Evolutionary conservation across 352 stramenopile species (phyloP), one percentile per base, ranked within the genome.

Genomic region (Pythium graminicola): DNA sequence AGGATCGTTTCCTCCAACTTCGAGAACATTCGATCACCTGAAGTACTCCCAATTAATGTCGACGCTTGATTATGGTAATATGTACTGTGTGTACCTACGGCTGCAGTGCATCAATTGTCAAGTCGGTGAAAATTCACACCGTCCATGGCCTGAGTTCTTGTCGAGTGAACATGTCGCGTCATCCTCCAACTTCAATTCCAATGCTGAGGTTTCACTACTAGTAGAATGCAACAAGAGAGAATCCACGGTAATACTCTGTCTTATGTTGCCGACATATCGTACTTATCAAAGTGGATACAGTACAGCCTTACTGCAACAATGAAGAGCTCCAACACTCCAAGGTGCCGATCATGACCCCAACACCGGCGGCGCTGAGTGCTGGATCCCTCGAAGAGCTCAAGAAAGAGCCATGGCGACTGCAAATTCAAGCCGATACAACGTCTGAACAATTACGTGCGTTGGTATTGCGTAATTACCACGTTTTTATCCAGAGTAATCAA

Each of bases 401-500:
- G 65, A 87, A 87, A 60, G 85, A 95, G 70, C 85, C 85, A 23
- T 82, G 70, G 70, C 72, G 81, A 1, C 69, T 95, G 50, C 72
- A 90, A 65, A 76, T 83, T 27, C 76, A 93, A 55, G 73, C 73
- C n/a, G 82, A 95, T 29, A 85, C 77, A 53, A 76, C 83, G 0
- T 66, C 73, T 5, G 72, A 85, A 67, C 78, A 93, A 62, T 57
- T 93, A 47, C 82, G 85, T 36, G 73, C 60, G 24, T 76, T 94
- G 27, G 81, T 93, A 46, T 65, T 94, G 31, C 85, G 89, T 57
- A 93, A 96, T 60, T 96, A 95, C 60, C 80, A 91, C 57, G 80
- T 95, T 28, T 95, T 95, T 54, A 91, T 96, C 54, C 80, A 95
- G 64, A 96, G 82, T 62, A 89, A 92, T 54, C 85, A 93, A 57